These are phyloP conservation scores for Amanita polypyramis DNA, from an alignment of 768 basidiomycete species.

Conservation along the genomic window DNA sequence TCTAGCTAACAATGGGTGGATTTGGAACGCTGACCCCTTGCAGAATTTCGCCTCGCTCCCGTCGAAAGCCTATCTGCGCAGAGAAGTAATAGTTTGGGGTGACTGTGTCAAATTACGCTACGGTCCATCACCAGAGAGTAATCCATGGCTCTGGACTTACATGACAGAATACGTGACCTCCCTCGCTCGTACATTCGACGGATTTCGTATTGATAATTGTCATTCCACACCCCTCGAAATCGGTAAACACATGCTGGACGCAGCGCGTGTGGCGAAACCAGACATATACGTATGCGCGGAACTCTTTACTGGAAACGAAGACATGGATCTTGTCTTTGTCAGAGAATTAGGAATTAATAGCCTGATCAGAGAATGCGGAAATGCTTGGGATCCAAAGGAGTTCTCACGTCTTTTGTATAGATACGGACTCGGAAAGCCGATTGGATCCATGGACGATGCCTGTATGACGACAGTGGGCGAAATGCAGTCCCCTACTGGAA, in stretches of 20 bases:
- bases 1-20: slow-evolving; percentile 98
- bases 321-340: slow-evolving; percentile 88
- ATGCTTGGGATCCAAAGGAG: slow-evolving; percentile 84
- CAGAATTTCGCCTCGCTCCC: slow-evolving; percentile 87
- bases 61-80: slow-evolving; percentile 90
- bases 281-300: slow-evolving; percentile 97
- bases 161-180: slow-evolving; percentile 77
- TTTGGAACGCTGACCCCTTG: slow-evolving; percentile 93
- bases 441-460: slow-evolving; percentile 92
- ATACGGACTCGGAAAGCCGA: slow-evolving; percentile 87
- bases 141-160: slow-evolving; percentile 92
- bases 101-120: slow-evolving; percentile 99
- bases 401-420: slow-evolving; percentile 81
- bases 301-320: slow-evolving; percentile 91
- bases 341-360: slow-evolving; percentile 89
- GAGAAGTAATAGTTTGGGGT: slow-evolving; percentile 95
- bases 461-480: slow-evolving; percentile 73
- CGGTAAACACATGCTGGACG: slow-evolving; percentile 92
- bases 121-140: slow-evolving; percentile 65
- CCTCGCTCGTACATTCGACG: slow-evolving; percentile 81
- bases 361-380: slow-evolving; percentile 90
- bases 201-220: slow-evolving; percentile 97
- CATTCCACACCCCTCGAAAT: slow-evolving; percentile 96
- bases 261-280: slow-evolving; percentile 79
- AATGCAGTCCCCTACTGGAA: slow-evolving; percentile 72